A percentile compares a stretch with the other conserved stretches of the same genome.
These are phyloP conservation scores for Xylaria sp. DNA, from an alignment of 2,329 filamentous ascomycete species.

Conservation along the genomic window DNA sequence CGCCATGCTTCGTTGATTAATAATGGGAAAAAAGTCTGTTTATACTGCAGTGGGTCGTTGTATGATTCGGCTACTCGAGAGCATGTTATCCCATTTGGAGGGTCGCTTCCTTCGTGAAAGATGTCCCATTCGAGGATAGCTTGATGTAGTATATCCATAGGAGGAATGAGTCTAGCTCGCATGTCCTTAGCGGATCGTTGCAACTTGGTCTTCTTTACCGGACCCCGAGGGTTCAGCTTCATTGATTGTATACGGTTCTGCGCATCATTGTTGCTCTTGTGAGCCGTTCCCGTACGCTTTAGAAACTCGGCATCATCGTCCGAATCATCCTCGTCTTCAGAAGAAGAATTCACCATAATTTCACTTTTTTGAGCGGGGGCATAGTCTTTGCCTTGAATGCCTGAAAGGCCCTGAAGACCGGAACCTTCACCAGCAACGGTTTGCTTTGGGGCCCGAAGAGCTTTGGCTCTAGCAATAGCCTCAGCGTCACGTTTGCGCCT, in stretches of 20 bases:
- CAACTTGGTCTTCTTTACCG: conserved; percentile 85
- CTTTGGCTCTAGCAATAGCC: conserved; percentile 76
- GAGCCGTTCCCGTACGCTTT: conserved; percentile 58
- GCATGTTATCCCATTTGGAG: conserved; percentile 80
- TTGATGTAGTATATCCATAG: conserved; percentile 85
- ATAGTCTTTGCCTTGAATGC: conserved; percentile 82
- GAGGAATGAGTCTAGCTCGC: conserved; percentile 89
- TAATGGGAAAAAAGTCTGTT: conserved; percentile 88
- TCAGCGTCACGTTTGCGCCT: conserved; percentile 78
- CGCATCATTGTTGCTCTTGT: conserved; percentile 60
- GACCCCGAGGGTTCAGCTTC: conserved; percentile 70
- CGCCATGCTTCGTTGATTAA: conserved; percentile 96
- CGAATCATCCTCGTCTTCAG: conserved; percentile 78
- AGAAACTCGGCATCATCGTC: conserved; percentile 66
- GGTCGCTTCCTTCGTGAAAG: conserved; percentile 88
- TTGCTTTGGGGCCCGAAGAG: conserved; percentile 61
- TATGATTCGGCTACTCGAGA: conserved; percentile 82
- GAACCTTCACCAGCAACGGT: conserved; percentile 81
- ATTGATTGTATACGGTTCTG: conserved; percentile 62
- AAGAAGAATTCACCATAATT: conserved; percentile 89
- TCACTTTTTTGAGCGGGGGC: conserved; percentile 75
- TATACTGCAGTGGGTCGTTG: conserved; percentile 79
- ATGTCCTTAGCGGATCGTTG: conserved; percentile 90
- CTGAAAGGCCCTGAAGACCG: conserved; percentile 75
- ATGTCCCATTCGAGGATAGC: conserved; percentile 94